Evolutionary conservation across 1,284 basidiomycete genomes (phyloP).

Genomic region (Xanthoconium separans): DNA sequence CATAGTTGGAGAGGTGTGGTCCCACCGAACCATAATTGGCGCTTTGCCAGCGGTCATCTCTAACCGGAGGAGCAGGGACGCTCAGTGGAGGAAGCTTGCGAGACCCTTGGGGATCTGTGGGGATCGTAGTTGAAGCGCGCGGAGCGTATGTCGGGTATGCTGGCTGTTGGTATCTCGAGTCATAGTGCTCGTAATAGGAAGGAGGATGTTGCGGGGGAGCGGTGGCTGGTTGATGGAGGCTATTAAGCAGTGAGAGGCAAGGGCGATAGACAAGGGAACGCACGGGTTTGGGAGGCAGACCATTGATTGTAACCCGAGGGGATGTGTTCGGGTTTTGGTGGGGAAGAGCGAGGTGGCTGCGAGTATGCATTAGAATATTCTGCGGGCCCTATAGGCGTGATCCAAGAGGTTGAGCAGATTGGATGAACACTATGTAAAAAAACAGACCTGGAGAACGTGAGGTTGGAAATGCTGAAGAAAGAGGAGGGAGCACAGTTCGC

Average conservation of each 20-base stretch:
- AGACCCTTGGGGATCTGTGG: slow-evolving; percentile 41
- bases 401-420: slow-evolving; percentile 53
- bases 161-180: slow-evolving; percentile 53
- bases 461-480: slow-evolving; percentile 78
- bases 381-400: slow-evolving; percentile 49
- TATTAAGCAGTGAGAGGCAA: slow-evolving; percentile 5
- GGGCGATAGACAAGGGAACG: slow-evolving; percentile 39
- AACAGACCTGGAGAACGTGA: slow-evolving; percentile 85
- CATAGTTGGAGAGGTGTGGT: slow-evolving; percentile 33
- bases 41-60: slow-evolving; percentile 49
- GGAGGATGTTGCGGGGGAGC: slow-evolving; percentile 46
- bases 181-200: slow-evolving; percentile 53
- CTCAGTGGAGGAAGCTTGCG: slow-evolving; percentile 50
- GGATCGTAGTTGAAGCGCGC: slow-evolving; percentile 46
- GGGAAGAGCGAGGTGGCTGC: slow-evolving; percentile 57
- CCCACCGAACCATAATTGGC: slow-evolving; percentile 38
- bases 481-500: slow-evolving; percentile 82
- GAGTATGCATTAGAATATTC: slow-evolving; percentile 57
- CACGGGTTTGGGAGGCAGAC: slow-evolving; percentile 37
- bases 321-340: slow-evolving; percentile 55
- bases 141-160: slow-evolving; percentile 49
- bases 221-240: slow-evolving; percentile 17
- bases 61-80: slow-evolving; percentile 28
- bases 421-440: slow-evolving; percentile 49
- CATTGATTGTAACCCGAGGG: slow-evolving; percentile 52